Evolutionary conservation across 176 grass and related monocot genomes (phyloP), one percentile per base, ranked within the genome.

Genomic region (Elaeis guineensis): DNA sequence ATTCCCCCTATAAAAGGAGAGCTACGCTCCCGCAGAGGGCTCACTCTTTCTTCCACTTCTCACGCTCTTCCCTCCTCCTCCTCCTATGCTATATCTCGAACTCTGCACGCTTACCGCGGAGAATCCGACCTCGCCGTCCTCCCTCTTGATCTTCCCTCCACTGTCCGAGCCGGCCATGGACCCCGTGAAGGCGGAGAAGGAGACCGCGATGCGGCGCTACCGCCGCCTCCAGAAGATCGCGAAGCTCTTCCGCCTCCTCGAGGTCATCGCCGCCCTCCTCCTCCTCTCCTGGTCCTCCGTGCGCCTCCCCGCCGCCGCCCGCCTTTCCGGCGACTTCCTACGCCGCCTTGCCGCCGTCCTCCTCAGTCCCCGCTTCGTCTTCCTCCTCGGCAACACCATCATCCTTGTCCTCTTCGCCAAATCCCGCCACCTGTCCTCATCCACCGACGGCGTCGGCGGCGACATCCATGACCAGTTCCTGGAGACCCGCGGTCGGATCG

Each of bases 301-400:
- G 51, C 79, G 69, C 29, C 82, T 79, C 51, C 75, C 77, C 25
- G 52, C 82, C 21, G 72, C 61, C 7, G 72, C 78, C 11, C 24
- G 52, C 17, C 52, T 68, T 52, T 51, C 65, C 19, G 72, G 71
- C 18, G 76, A 76, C 56, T 52, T 57, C 28, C 23, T 82, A 8
- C 73, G 85, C 4, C 52, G 79, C 53, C 70, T 81, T 2, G 54
- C 72, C 0, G 58, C 66, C 17, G 69, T 89, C 25, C 77, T 88
- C 48, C 77, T 85, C 70, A 76, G 79, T 57, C 73, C 84, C 17
- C 84, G 84, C 5, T 85, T 92, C 63, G 84, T 88, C 25, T 85
- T 80, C 62, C 21, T 84, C 50, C 81, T 98, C 39, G 87, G 88
- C 9, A 90, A 98, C 76, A 76, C 87, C 70, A 87, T 89, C 84